Evolutionary conservation across 2,329 filamentous ascomycete species (phyloP), one percentile per base, ranked within the genome.

Genomic region (Aureobasidium mangrovei): DNA sequence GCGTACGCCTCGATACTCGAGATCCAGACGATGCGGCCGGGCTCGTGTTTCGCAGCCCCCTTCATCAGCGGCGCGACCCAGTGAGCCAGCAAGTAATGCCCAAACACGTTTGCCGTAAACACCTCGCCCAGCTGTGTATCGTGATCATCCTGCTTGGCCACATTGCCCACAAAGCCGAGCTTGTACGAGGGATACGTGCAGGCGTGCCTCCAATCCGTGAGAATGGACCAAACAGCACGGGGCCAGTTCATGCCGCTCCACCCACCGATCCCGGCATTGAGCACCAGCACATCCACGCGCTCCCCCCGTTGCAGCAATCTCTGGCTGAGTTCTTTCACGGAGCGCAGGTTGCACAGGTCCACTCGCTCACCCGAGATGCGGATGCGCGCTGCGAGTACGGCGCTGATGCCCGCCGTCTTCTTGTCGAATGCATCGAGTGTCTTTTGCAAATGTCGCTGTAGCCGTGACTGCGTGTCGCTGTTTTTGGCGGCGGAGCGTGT

Each of bases 71-170:
- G 85, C 60, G 86, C 78, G 8, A 97, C 77, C 64, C 85, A 82
- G 68, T 95, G 91, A 12, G 82, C 81, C 27, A 98, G 81, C 64
- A 96, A 73, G 67, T 98, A 97, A 72, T 98, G 93, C 0, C 93
- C 93, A 66, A 98, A 97, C 31, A 95, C 79, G 65, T 97, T 97
- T 47, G 91, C 85, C 67, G 85, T 86, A 67, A 97, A 98, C 18
- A 95, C 82, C 60, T 88, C 78, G 3, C 89, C 91, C 0, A 98
- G 73, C 4, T 49, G 33, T 10, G 35, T 43, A 5, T 43, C 27
- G 26, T 46, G 46, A 38, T 28, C 45, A 4, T 60, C 60, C 65
- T 90, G 77, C 7, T 72, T 69, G 57, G 73, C 72, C 0, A 78
- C 56, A 56, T 75, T 71, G 27, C 84, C 84, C 2, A 76, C 65